These are phyloP conservation scores for Cutaneotrichosporon dermatis DNA, from an alignment of 1,284 basidiomycete species.

Conservation along the genomic window DNA sequence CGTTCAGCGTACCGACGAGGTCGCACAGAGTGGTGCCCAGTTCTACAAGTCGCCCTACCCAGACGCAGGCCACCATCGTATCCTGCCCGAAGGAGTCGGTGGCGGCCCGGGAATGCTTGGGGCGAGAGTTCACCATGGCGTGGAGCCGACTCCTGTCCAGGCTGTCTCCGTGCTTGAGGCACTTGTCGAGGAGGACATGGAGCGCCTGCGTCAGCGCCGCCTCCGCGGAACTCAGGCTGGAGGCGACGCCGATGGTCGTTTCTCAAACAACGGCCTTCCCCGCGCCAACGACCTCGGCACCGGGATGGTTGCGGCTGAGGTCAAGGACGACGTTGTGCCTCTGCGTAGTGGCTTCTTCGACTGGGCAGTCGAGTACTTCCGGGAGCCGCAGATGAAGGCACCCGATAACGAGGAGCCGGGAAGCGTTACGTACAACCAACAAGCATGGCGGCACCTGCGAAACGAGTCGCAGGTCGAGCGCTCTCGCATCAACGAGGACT, in stretches of 20 bases:
- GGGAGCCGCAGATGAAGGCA: constrained; percentile 97
- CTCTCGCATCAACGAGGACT: constrained; percentile 53
- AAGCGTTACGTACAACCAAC: constrained; percentile 87
- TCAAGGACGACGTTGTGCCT: constrained; percentile 61
- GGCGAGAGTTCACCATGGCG: constrained; percentile 1
- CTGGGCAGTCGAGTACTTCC: constrained; percentile 96
- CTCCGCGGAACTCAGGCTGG: constrained; percentile 49
- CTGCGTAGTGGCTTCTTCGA: constrained; percentile 90
- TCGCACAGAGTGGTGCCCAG: constrained; percentile 17
- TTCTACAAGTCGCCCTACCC: constrained; percentile 43
- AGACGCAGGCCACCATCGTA: constrained; percentile 33
- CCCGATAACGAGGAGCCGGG: constrained; percentile 94
- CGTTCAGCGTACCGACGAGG: constrained; percentile 16
- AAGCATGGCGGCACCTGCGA: constrained; percentile 88
- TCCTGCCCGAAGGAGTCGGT: constrained; percentile 26
- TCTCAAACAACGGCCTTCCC: constrained; percentile 42
- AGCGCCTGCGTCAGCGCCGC: constrained; percentile 68
- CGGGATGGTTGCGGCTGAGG: constrained; percentile 50
- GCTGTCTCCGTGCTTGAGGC: constrained; percentile 78
- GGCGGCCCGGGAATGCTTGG: constrained; percentile 9
- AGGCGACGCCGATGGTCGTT: constrained; percentile 36
- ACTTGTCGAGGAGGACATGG: constrained; percentile 85
- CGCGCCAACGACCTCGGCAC: constrained; percentile 42
- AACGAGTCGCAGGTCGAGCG: constrained; percentile 83
- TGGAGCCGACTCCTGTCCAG: constrained; percentile 28